Evolutionary conservation across 1,284 basidiomycete species (phyloP), one percentile per base, ranked within the genome.

Genomic region (Trichosporon sp.): DNA sequence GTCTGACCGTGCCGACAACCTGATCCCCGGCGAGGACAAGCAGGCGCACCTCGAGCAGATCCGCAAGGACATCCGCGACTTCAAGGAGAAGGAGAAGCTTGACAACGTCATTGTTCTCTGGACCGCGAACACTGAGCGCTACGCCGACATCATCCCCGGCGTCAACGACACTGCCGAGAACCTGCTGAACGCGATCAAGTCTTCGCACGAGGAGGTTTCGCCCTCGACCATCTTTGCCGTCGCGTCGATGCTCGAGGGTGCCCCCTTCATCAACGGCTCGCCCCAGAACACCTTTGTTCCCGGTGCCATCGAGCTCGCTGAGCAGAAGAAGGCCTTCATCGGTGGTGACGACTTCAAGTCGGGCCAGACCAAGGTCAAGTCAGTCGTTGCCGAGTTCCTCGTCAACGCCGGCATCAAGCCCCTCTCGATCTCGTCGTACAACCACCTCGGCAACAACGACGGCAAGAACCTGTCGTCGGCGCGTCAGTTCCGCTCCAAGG

Each of bases 241-340:
- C 72, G 96, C 95, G 5, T 88, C 95, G 35, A 98, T 99, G 82
- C 91, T 98, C 75, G 96, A 98, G 85, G 91, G 91, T 71, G 90
- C 90, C 76, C 94, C 96, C 32, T 98, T 96, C 87, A 89, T 99
- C 83, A 99, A 98, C 80, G 96, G 96, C 67, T 95, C 95, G 27
- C 96, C 96, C 23, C 96, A 99, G 87, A 99, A 99, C 89, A 98
- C 96, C 7, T 98, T 98, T 80, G 95, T 99, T 34, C 96, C 97
- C 1, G 96, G 97, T 77, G 90, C 91, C 76, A 92, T 99, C 79
- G 87, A 91, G 80, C 92, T 99, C 72, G 94, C 96, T 65, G 95
- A 98, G 87, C 87, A 89, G 76, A 85, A 92, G 78, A 87, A 90
- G 81, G 91, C 93, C 9, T 98, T 98, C 86, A 97, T 99, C 78